A percentile compares a stretch with the other conserved stretches of the same genome.
Evolutionary conservation across 306 rosid species (phyloP).

Genomic region (Cucumis sativus): Cucumber_9930_V3 NC_026659.2:23429501-23430000

Average conservation of each 20-base stretch:
- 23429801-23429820: background rate
- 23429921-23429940: background rate
- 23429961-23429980: too few species aligned
- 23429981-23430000: too few species aligned
- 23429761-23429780: background rate
- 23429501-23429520: background rate
- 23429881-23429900: background rate
- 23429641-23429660: background rate
- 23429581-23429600: background rate
- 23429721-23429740: background rate
- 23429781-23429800: background rate
- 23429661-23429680: background rate
- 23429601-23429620: background rate
- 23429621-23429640: background rate
- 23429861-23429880: background rate
- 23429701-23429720: background rate
- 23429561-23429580: background rate
- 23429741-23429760: background rate
- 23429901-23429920: background rate
- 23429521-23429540: background rate
- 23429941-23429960: background rate
- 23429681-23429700: background rate
- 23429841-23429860: background rate
- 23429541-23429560: background rate
- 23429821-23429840: background rate